A percentile compares a stretch with the other conserved stretches of the same genome.
These are phyloP conservation scores for Strombidium stylifer DNA, from an alignment of 73 alveolate genomes.

Conservation along the genomic window DNA sequence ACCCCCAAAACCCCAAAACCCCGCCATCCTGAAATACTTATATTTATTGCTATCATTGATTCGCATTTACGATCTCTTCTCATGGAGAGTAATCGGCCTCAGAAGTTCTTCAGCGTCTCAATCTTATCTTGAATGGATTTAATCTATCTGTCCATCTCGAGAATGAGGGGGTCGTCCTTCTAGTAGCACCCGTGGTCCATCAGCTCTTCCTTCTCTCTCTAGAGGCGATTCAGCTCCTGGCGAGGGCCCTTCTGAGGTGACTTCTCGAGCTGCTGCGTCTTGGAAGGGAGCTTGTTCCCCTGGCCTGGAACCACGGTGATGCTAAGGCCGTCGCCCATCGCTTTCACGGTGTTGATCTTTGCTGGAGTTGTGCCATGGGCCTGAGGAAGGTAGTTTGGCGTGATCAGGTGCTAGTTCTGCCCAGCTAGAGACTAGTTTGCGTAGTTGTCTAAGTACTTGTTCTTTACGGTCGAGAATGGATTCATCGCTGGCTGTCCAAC, in stretches of 20 bases:
- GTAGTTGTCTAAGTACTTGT: conserved; percentile 27
- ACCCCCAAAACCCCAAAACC: too few species aligned
- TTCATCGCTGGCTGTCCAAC: neutral
- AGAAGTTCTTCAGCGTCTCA: neutral
- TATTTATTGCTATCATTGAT: too few species aligned
- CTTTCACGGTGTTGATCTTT: neutral
- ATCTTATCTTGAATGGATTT: conserved; percentile 11
- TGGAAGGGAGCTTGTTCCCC: neutral
- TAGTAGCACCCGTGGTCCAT: conserved; percentile 75
- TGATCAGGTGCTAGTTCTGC: too few species aligned
- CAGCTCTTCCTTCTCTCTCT: conserved; percentile 75
- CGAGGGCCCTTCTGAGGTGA: too few species aligned
- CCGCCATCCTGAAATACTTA: too few species aligned
- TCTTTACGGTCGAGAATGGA: too few species aligned
- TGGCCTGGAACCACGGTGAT: neutral
- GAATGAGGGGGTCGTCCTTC: conserved; percentile 78
- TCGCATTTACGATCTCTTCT: too few species aligned
- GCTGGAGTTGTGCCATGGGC: conserved; percentile 5
- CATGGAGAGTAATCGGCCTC: too few species aligned
- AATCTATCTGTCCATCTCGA: conserved; percentile 76
- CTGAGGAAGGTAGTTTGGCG: too few species aligned
- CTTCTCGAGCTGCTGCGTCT: too few species aligned
- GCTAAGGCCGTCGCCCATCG: neutral
- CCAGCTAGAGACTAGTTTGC: too few species aligned
- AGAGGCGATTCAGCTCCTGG: conserved; percentile 73